These are phyloP conservation scores for Paraphaeosphaeria minitans DNA, from an alignment of 2,329 filamentous ascomycete species.

Conservation along the genomic window DNA sequence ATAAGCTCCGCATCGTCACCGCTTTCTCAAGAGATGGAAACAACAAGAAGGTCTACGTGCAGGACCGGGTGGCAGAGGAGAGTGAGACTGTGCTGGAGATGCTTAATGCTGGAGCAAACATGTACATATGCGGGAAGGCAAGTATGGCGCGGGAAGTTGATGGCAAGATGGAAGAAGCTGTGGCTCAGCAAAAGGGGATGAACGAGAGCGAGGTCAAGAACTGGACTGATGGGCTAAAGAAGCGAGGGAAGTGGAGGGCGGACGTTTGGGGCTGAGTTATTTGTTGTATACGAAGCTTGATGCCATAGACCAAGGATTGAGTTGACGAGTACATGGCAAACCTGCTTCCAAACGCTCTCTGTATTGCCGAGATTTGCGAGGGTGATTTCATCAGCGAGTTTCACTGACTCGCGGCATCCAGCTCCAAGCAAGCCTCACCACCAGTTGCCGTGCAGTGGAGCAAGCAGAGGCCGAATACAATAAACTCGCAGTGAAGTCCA, in stretches of 20 bases:
- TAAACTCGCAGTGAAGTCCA: background rate
- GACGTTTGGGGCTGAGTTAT: constrained; percentile 56
- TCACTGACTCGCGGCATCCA: background rate
- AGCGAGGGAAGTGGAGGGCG: constrained; percentile 58
- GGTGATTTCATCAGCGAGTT: background rate
- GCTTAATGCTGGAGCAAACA: constrained; percentile 46
- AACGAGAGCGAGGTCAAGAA: constrained; percentile 48
- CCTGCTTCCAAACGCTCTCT: background rate
- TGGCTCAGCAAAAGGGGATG: constrained; percentile 46
- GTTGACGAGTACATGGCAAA: background rate
- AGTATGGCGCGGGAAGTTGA: constrained; percentile 52
- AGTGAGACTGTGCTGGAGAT: constrained; percentile 39
- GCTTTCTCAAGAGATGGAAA: constrained; percentile 29
- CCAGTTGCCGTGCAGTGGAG: background rate
- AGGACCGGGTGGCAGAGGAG: constrained; percentile 44
- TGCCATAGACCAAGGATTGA: background rate
- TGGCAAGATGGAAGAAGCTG: constrained; percentile 45
- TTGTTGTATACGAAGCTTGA: too few relatives aligned
- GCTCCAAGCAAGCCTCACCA: background rate
- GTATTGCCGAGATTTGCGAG: background rate
- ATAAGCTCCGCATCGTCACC: constrained; percentile 31
- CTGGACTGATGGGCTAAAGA: constrained; percentile 57
- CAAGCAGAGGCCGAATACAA: background rate
- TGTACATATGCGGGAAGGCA: constrained; percentile 49
- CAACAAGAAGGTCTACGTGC: constrained; percentile 43